Evolutionary conservation across 192 early-diverging fungal genomes (phyloP).

Genomic region (Glomus cerebriforme): DNA sequence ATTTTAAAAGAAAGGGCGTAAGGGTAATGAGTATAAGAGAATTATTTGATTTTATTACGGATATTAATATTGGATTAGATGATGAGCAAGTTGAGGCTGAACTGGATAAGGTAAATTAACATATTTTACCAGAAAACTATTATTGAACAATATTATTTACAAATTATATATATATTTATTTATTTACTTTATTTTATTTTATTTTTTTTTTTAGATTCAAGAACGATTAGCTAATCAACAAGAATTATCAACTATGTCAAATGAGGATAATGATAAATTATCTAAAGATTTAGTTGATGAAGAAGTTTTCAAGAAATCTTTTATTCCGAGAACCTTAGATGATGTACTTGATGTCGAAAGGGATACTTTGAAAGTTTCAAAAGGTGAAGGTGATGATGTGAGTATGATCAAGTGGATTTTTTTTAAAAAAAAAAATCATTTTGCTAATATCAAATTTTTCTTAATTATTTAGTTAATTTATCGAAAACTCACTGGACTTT

Average conservation of each 20-base stretch:
- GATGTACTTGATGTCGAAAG: constrained; percentile 88
- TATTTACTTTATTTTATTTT: no score
- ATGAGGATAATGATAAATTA: constrained; percentile 37
- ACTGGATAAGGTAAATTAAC: constrained; percentile 58
- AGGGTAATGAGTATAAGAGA: constrained; percentile 78
- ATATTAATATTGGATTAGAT: constrained; percentile 54
- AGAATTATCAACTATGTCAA: background rate
- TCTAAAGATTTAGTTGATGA: constrained; percentile 71
- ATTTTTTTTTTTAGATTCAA: constrained; percentile 26
- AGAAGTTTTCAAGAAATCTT: constrained; percentile 88
- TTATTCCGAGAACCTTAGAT: constrained; percentile 88
- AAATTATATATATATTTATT: no score
- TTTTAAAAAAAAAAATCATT: background rate
- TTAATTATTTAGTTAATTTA: constrained; percentile 51
- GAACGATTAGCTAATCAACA: constrained; percentile 11
- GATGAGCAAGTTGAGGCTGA: constrained; percentile 69
- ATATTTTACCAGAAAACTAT: background rate
- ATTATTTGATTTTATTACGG: constrained; percentile 88
- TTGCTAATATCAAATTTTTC: background rate
- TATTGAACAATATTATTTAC: no score
- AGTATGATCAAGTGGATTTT: constrained; percentile 5
- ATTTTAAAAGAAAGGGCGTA: constrained; percentile 78
- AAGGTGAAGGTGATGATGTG: constrained; percentile 72
- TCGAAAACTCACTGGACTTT: constrained; percentile 49
- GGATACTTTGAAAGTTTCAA: constrained; percentile 73